Evolutionary conservation across 768 basidiomycete species (phyloP).

Genomic region (Boletus reticulatus): DNA sequence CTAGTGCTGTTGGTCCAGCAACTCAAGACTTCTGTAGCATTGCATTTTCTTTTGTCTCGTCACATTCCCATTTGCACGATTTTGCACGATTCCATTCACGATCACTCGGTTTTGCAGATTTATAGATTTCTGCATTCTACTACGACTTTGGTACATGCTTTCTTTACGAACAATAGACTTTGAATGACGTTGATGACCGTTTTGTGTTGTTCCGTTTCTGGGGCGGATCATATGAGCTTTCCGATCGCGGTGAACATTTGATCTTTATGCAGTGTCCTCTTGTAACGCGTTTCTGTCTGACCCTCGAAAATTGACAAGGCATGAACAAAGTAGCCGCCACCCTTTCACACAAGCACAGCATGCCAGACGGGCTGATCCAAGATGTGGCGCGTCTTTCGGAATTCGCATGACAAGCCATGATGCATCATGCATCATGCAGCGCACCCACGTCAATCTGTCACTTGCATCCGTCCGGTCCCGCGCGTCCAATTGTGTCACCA

Average conservation of each 20-base stretch:
- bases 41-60: slow-evolving; percentile 21
- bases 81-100: slow-evolving; percentile 13
- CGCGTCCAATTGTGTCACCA: too few relatives aligned
- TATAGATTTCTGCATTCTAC: slow-evolving; percentile 32
- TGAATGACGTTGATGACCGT: slow-evolving; percentile 26
- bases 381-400: background rate
- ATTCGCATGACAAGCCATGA: too few relatives aligned
- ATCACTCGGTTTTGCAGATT: slow-evolving; percentile 23
- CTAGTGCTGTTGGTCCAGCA: slow-evolving; percentile 29
- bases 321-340: too few relatives aligned
- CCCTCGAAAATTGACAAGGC: too few relatives aligned
- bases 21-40: slow-evolving; percentile 35
- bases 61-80: slow-evolving; percentile 13
- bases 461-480: too few relatives aligned
- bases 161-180: slow-evolving; percentile 24
- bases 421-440: too few relatives aligned
- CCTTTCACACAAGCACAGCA: too few relatives aligned
- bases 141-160: slow-evolving; percentile 21
- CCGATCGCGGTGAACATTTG: slow-evolving; percentile 1
- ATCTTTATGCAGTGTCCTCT: background rate
- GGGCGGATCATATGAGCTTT: slow-evolving; percentile 14
- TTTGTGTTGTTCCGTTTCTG: slow-evolving; percentile 5
- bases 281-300: background rate
- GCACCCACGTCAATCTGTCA: too few relatives aligned
- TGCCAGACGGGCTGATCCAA: background rate